A percentile compares a stretch with the other conserved stretches of the same genome.
These are phyloP conservation scores for Thelephora aurantiotincta DNA, from an alignment of 768 basidiomycete genomes.

Conservation along the genomic window DNA sequence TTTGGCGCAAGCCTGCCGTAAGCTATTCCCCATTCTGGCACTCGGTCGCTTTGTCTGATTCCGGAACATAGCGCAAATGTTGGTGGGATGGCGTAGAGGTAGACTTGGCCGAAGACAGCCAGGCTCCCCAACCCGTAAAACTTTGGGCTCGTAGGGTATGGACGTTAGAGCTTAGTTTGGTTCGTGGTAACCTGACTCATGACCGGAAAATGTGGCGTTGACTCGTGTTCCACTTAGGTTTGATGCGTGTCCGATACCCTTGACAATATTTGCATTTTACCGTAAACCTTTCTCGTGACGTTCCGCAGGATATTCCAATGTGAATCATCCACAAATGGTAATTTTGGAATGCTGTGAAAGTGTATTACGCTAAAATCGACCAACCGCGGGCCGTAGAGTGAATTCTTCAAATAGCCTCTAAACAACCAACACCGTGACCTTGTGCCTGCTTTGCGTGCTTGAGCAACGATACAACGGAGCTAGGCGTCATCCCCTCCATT, in stretches of 20 bases:
- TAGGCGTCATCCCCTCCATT: slow-evolving; percentile 90
- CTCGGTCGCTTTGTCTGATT: background rate
- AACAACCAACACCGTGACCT: background rate
- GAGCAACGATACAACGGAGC: slow-evolving; percentile 52
- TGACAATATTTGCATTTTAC: no score
- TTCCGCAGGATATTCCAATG: no score
- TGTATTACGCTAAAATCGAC: no score
- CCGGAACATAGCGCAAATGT: slow-evolving; percentile 67
- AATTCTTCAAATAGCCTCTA: no score
- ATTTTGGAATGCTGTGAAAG: no score
- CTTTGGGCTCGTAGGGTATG: slow-evolving; percentile 96
- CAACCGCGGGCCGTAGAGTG: no score
- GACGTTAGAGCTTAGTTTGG: slow-evolving; percentile 94
- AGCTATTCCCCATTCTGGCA: slow-evolving; percentile 20
- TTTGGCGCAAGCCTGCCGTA: slow-evolving; percentile 99
- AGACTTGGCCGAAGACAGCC: slow-evolving; percentile 49
- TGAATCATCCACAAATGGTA: no score
- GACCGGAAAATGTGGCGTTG: no score
- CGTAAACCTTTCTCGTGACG: no score
- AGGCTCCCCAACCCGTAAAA: slow-evolving; percentile 51
- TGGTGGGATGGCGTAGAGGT: slow-evolving; percentile 99
- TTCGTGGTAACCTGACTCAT: slow-evolving; percentile 20
- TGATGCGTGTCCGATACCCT: no score
- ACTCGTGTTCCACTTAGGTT: no score
- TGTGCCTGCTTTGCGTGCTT: slow-evolving; percentile 37